Conservation (phyloP, 352 stramenopile species). For the Phytophthora sp. region DNA sequence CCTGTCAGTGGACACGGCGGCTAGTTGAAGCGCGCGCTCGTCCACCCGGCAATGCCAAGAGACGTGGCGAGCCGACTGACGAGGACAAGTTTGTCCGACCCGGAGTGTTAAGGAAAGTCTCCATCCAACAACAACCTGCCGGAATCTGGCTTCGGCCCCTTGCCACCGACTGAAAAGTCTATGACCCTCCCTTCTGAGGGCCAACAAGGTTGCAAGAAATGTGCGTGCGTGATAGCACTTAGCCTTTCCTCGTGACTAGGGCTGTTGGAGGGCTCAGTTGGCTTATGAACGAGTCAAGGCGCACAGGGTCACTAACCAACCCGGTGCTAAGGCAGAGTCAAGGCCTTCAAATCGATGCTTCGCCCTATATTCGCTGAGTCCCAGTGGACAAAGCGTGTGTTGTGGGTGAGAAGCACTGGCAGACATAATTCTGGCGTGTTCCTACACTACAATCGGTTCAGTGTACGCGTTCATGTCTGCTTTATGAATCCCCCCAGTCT, state of each 20-base stretch:
- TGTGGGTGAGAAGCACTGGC: background rate
- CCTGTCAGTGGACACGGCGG: background rate
- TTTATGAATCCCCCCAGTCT: background rate
- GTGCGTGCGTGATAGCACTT: background rate
- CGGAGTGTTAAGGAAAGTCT: background rate
- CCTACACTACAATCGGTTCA: background rate
- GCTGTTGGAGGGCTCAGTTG: background rate
- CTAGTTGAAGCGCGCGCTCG: background rate
- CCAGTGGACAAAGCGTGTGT: background rate
- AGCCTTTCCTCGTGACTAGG: background rate
- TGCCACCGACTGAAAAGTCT: too few species aligned
- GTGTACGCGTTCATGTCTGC: background rate
- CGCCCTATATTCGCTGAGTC: background rate
- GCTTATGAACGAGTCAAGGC: background rate
- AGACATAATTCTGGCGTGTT: background rate
- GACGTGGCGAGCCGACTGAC: too few species aligned
- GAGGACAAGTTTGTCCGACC: background rate
- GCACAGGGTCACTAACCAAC: background rate
- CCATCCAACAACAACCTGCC: background rate
- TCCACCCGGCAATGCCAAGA: conserved; percentile 5
- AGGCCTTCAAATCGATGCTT: background rate
- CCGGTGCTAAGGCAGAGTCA: background rate
- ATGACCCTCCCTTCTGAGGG: background rate
- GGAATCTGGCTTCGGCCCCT: background rate
- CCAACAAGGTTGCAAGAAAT: background rate